Evolutionary conservation across 768 basidiomycete genomes (phyloP).

Genomic region (Pisolithus sp.): DNA sequence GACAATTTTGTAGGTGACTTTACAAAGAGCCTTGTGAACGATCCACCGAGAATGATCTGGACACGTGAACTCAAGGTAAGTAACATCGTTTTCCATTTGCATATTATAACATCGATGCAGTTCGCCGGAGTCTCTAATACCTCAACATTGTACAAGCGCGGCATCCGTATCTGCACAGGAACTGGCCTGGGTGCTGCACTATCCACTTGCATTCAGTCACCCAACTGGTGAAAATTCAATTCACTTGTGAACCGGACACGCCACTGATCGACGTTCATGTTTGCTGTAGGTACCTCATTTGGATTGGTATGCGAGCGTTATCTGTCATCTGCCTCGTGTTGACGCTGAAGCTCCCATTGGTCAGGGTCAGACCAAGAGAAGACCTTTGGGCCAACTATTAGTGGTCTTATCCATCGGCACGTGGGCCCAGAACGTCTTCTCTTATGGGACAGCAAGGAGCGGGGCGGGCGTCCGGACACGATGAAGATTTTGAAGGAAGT

Average conservation of each 20-base stretch:
- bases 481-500: constrained; percentile 71
- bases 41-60: constrained; percentile 69
- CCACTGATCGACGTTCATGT: constrained; percentile 2
- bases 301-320: constrained; percentile 48
- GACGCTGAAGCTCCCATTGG: constrained; percentile 12
- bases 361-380: constrained; percentile 75
- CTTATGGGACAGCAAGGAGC: constrained; percentile 72
- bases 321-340: constrained; percentile 3
- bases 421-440: constrained; percentile 67
- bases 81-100: neutral
- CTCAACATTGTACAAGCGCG: constrained; percentile 70
- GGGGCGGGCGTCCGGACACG: constrained; percentile 69
- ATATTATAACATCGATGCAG: constrained; percentile 27
- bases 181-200: constrained; percentile 78
- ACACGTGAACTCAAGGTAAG: constrained; percentile 72
- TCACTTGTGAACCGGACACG: neutral
- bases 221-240: constrained; percentile 47
- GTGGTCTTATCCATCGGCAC: constrained; percentile 62
- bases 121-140: constrained; percentile 79
- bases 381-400: constrained; percentile 78
- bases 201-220: constrained; percentile 72
- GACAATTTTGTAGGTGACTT: constrained; percentile 52
- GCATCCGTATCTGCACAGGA: constrained; percentile 77
- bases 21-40: constrained; percentile 60
- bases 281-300: constrained; percentile 60